A percentile compares a stretch with the other conserved stretches of the same genome.
phyloP scores from a whole-genome alignment of 73 alveolate genomes.

The Stentor coeruleus region DNA sequence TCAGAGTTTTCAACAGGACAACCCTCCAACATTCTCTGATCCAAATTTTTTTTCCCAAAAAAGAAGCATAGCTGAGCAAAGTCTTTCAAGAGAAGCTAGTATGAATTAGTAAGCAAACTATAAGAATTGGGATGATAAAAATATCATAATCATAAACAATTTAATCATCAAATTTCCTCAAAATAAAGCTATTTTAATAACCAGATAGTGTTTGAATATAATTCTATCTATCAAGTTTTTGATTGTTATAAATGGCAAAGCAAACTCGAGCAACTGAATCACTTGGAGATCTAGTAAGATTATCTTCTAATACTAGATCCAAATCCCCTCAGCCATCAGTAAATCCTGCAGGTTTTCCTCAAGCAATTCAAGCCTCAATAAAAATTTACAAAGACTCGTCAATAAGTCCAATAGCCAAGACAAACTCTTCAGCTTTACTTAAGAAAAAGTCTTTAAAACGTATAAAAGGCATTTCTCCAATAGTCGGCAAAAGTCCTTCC shows the following conservation, averaged over 20 bases:
- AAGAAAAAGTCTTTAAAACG: not conserved
- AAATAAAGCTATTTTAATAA: no score
- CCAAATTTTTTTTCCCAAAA: no score
- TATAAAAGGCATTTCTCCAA: not conserved
- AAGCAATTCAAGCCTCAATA: not conserved
- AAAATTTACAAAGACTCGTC: not conserved
- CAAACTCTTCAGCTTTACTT: not conserved
- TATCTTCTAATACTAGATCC: not conserved
- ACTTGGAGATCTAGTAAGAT: not conserved
- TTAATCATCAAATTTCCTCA: no score
- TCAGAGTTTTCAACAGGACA: no score
- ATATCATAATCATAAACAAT: no score
- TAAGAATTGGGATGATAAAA: no score
- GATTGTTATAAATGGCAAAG: conserved; percentile 1
- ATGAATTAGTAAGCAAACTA: no score
- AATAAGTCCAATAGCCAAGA: not conserved
- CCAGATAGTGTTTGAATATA: no score
- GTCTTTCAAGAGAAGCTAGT: no score
- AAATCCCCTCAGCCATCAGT: not conserved
- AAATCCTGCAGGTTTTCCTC: not conserved
- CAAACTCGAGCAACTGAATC: not conserved
- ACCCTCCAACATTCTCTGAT: no score
- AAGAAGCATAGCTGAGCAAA: no score
- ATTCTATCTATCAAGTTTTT: no score
- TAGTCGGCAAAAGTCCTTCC: not conserved